phyloP scores from a whole-genome alignment of 2,329 filamentous ascomycete species.

The Cadophora gregata region DNA sequence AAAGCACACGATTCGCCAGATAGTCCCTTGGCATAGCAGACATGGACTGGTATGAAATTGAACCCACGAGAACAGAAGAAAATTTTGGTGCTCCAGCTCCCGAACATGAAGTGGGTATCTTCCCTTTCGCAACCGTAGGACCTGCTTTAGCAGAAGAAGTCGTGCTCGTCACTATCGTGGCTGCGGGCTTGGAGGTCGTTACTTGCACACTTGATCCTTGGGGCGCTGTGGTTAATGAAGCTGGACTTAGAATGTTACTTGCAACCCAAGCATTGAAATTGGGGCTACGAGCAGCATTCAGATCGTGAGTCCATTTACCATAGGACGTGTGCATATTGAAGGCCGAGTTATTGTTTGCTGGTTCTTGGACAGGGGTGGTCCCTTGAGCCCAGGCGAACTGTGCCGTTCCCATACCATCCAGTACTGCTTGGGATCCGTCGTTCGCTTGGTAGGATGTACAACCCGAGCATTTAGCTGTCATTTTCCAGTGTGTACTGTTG shows the following conservation, averaged over 20 bases:
- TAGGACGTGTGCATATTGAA: constrained; percentile 30
- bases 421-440: constrained; percentile 23
- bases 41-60: neutral
- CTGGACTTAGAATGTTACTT: constrained; percentile 23
- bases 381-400: constrained; percentile 34
- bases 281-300: constrained; percentile 33
- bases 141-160: constrained; percentile 2
- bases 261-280: constrained; percentile 31
- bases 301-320: constrained; percentile 34
- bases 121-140: constrained; percentile 1
- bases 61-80: constrained; percentile 24
- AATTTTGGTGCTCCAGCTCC: constrained; percentile 25
- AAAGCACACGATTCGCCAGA: neutral
- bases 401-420: constrained; percentile 31
- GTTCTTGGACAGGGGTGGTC: constrained; percentile 24
- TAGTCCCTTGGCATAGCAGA: neutral
- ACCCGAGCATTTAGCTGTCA: constrained; percentile 30
- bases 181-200: constrained; percentile 10
- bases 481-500: constrained; percentile 34
- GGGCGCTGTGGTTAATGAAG: constrained; percentile 1
- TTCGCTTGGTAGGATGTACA: constrained; percentile 32
- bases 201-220: neutral
- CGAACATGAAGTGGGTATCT: constrained; percentile 28
- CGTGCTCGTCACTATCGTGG: constrained; percentile 15
- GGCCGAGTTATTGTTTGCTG: constrained; percentile 31